These are phyloP conservation scores for Salix udensis DNA, from an alignment of 345 rosid genomes.

Conservation along the genomic window DNA sequence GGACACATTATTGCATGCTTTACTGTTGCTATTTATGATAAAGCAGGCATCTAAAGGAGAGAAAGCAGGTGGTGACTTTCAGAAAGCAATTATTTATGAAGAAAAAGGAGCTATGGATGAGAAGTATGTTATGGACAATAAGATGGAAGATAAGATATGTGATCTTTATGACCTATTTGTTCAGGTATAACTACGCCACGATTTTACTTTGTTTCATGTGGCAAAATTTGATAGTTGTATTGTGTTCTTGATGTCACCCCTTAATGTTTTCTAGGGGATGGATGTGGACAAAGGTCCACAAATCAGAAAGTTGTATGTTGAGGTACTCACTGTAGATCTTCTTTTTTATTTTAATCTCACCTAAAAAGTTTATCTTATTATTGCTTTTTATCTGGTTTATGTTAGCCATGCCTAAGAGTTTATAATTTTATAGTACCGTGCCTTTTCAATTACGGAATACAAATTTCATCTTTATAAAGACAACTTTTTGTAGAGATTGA, in stretches of 20 bases:
- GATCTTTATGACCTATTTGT: conserved; percentile 38
- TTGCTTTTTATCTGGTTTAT: background rate
- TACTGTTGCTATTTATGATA: conserved; percentile 1
- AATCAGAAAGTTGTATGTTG: conserved; percentile 36
- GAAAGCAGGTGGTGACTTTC: conserved; percentile 17
- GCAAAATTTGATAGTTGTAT: background rate
- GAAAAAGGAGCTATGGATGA: conserved; percentile 13
- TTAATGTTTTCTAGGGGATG: conserved; percentile 31
- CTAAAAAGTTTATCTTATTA: background rate
- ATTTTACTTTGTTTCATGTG: background rate
- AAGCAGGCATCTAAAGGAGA: conserved; percentile 19
- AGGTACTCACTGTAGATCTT: conserved; percentile 17
- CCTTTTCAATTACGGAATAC: too few species aligned
- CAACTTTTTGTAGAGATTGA: background rate
- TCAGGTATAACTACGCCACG: background rate
- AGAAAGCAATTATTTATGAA: conserved; percentile 16
- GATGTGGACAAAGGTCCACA: conserved; percentile 43
- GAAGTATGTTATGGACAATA: conserved; percentile 17
- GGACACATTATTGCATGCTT: background rate
- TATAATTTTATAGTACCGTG: background rate
- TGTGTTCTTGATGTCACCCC: conserved; percentile 15
- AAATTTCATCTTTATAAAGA: background rate
- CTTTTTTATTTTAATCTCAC: background rate
- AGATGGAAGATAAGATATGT: conserved; percentile 39
- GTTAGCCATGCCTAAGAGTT: background rate